A percentile compares a stretch with the other conserved stretches of the same genome.
Evolutionary conservation across 192 early-diverging fungal genomes (phyloP).

Genomic region (Funneliformis geosporum): DNA sequence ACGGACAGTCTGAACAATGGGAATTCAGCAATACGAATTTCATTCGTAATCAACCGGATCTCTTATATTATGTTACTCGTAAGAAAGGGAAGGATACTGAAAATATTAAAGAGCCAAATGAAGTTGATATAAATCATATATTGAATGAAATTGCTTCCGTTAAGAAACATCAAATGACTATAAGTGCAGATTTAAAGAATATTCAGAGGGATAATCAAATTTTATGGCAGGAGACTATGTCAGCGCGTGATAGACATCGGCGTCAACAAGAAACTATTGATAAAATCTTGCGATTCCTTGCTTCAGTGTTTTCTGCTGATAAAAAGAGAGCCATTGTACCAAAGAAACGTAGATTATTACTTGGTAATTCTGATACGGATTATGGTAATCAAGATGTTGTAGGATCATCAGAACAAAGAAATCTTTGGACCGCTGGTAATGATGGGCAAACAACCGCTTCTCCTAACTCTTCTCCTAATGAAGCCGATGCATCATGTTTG

Average conservation of each 20-base stretch:
- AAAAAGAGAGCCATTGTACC: conserved; percentile 52
- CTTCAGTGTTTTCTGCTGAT: conserved; percentile 75
- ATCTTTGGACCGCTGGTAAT: background rate
- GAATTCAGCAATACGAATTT: conserved; percentile 94
- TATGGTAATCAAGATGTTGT: background rate
- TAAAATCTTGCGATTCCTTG: conserved; percentile 91
- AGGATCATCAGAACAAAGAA: background rate
- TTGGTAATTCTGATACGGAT: conserved; percentile 6
- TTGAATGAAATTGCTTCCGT: conserved; percentile 83
- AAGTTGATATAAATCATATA: conserved; percentile 54
- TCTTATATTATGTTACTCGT: conserved; percentile 83
- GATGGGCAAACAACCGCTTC: background rate
- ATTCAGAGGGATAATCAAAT: conserved; percentile 87
- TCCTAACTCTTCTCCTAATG: background rate
- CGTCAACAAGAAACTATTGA: conserved; percentile 91
- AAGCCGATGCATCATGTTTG: conserved; percentile 5
- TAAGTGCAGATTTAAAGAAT: conserved; percentile 81
- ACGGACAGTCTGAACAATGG: conserved; percentile 79
- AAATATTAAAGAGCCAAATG: conserved; percentile 45
- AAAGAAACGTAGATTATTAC: conserved; percentile 42
- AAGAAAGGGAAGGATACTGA: conserved; percentile 68
- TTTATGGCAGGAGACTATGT: conserved; percentile 83
- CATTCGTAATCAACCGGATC: conserved; percentile 84
- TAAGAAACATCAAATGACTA: conserved; percentile 87
- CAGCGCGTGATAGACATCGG: conserved; percentile 75